A percentile compares a stretch with the other conserved stretches of the same genome.
Evolutionary conservation across 441 rosid species (phyloP).

Genomic region (Croton setiger): DNA sequence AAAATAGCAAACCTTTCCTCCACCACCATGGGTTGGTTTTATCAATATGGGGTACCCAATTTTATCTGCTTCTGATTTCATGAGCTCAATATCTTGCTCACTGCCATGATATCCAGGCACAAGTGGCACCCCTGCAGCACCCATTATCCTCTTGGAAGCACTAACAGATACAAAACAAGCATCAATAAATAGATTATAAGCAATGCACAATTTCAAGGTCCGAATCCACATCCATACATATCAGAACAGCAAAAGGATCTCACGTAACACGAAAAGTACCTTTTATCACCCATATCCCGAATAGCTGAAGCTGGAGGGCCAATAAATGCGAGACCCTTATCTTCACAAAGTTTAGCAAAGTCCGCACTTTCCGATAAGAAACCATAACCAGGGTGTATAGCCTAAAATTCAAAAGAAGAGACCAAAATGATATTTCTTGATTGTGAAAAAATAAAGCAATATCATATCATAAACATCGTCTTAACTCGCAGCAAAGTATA

Average conservation of each 20-base stretch:
- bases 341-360: conserved; percentile 84
- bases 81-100: conserved; percentile 76
- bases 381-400: conserved; percentile 94
- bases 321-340: conserved; percentile 70
- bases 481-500: background rate
- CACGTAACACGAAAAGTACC: conserved; percentile 19
- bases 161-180: conserved; percentile 31
- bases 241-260: background rate
- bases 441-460: conserved; percentile 3
- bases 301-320: conserved; percentile 96
- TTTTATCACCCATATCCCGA: conserved; percentile 95
- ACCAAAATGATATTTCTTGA: conserved; percentile 19
- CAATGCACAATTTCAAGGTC: background rate
- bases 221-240: background rate
- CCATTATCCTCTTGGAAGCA: conserved; percentile 98
- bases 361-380: conserved; percentile 84
- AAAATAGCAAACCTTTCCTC: conserved; percentile 68
- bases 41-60: conserved; percentile 89
- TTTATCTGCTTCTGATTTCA: conserved; percentile 85
- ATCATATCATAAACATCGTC: background rate
- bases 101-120: conserved; percentile 95
- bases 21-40: conserved; percentile 97
- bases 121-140: conserved; percentile 91
- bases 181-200: conserved; percentile 11
- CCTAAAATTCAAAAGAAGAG: conserved; percentile 46